Evolutionary conservation across 176 grass and related monocot genomes (phyloP), one percentile per base, ranked within the genome.

Genomic region (Oryza brachyantha): DNA sequence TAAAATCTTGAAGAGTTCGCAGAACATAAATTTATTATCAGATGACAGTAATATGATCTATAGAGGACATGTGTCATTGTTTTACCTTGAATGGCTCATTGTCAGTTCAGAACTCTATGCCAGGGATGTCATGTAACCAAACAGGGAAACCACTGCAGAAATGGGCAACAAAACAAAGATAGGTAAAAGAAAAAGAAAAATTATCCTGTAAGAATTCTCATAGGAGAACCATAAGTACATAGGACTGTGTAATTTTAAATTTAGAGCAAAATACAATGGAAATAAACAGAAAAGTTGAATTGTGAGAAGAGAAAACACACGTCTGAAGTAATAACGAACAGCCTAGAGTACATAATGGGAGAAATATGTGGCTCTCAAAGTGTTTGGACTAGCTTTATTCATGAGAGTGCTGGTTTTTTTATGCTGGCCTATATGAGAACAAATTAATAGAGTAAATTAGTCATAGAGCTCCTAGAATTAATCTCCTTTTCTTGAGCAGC

Each of bases 1-100:
- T 41, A 29, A 35, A 60, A 31, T 60, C 16, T 9, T 59, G 10
- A 13, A 29, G 7, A 60, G 24, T 80, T 40, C 12, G 68, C 2
- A 22, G 37, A 79, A 10, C 16, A 27, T 16, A n/a, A 40, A 41
- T 69, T 57, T 40, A 35, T 68, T 57, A 70, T 39, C 39, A 80
- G 35, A 60, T 43, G n/a, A 57, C 59, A 70, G 19, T 29, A 68
- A 9, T 79, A 80, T 70, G 35, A 24, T 42, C 78, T 43, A 9
- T 59, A 80, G 25, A 69, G 26, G n/a, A 22, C 42, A 75, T 74
- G 29, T 34, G 19, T 65, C 57, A 64, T 63, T 29, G 7, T 25
- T 81, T 78, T 83, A 97, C 95, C 91, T 97, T 90, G 70, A 89
- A 97, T 64, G 92, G 92, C 60, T 90, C 87, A 59, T 97, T 97